Evolutionary conservation across 1,284 basidiomycete genomes (phyloP).

Genomic region (Pascua sp.): DNA sequence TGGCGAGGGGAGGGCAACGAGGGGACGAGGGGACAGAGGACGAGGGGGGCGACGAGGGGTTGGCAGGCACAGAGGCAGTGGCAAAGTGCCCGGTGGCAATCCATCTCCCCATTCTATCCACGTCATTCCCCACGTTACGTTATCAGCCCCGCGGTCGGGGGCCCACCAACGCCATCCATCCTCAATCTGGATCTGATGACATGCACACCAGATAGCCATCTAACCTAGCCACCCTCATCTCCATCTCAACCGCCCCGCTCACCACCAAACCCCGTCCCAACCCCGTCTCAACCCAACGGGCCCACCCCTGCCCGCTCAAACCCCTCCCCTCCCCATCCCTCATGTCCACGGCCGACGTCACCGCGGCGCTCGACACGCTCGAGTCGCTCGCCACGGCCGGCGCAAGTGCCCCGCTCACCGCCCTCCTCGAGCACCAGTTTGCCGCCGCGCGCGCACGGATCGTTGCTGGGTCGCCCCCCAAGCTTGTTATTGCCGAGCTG

Average conservation of each 20-base stretch:
- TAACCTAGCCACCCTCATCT: too few relatives aligned
- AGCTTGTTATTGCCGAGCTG: constrained; percentile 58
- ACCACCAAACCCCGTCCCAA: neutral
- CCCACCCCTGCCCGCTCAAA: neutral
- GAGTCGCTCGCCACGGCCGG: constrained; percentile 53
- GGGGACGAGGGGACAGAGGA: too few relatives aligned
- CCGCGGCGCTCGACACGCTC: constrained; percentile 35
- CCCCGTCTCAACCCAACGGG: neutral
- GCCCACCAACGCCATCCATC: too few relatives aligned
- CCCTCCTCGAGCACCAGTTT: constrained; percentile 61
- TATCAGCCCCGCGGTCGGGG: too few relatives aligned
- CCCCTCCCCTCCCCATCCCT: neutral
- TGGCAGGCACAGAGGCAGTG: too few relatives aligned
- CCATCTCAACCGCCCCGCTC: neutral
- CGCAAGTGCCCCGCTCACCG: constrained; percentile 64
- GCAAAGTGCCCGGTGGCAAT: too few relatives aligned
- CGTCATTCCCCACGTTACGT: too few relatives aligned
- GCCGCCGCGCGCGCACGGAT: constrained; percentile 59
- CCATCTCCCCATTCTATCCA: too few relatives aligned
- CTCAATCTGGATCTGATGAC: too few relatives aligned
- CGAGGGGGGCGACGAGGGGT: too few relatives aligned
- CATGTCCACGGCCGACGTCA: constrained; percentile 29
- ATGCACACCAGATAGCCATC: too few relatives aligned
- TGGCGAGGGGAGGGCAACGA: too few relatives aligned
- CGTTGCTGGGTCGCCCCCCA: constrained; percentile 56